Evolutionary conservation across 2,329 filamentous ascomycete genomes (phyloP).

Genomic region (Phyllosticta citrichinensis): DNA sequence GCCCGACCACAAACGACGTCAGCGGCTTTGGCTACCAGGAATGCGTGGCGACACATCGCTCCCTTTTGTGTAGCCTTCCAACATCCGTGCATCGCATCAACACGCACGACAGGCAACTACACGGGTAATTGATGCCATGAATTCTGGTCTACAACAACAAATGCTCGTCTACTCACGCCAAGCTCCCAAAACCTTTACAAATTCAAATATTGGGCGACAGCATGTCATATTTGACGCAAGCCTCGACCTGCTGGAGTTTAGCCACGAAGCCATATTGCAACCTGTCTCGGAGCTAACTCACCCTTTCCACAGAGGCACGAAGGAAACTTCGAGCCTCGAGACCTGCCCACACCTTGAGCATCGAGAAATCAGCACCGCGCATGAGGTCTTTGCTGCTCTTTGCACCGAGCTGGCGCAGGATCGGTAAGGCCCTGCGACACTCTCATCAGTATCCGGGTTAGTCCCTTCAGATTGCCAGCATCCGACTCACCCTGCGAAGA

Average conservation of each 20-base stretch:
- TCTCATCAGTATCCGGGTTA: background rate
- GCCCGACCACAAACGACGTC: background rate
- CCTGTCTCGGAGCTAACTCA: constrained; percentile 35
- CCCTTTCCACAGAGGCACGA: constrained; percentile 81
- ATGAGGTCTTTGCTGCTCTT: constrained; percentile 49
- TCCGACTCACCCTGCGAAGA: constrained; percentile 57
- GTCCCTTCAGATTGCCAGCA: background rate
- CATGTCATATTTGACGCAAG: constrained; percentile 83
- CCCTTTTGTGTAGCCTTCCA: background rate
- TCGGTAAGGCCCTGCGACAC: constrained; percentile 64
- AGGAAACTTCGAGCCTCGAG: constrained; percentile 81
- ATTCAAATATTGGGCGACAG: constrained; percentile 72
- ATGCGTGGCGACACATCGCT: background rate
- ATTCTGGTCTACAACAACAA: background rate
- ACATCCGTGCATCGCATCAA: background rate
- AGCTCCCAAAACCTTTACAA: background rate
- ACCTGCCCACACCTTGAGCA: constrained; percentile 86
- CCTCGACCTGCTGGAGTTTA: constrained; percentile 54
- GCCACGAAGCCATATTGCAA: background rate
- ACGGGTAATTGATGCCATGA: background rate
- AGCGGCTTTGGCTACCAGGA: background rate
- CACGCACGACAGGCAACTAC: background rate
- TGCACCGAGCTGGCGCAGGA: constrained; percentile 76
- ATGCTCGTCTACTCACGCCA: background rate
- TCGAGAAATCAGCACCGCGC: constrained; percentile 43